Percentiles rank a stretch among this genome's conserved stretches.
These are phyloP conservation scores for Penicillium pancosmium DNA, from an alignment of 495 filamentous ascomycete species.

Conservation along the genomic window DNA sequence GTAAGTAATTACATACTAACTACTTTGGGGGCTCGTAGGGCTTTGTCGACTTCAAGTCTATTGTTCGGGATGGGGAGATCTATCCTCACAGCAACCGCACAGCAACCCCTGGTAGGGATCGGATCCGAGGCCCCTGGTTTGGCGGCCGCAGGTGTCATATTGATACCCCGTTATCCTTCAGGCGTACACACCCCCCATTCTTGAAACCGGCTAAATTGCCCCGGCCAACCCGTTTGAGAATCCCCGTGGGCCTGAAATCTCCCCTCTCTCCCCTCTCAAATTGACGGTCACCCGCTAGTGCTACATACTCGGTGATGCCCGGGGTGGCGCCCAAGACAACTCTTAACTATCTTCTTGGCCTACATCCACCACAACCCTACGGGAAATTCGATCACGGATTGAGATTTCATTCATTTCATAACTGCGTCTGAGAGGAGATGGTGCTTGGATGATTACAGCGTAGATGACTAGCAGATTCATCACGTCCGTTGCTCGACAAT, in stretches of 20 bases:
- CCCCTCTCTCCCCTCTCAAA: neutral
- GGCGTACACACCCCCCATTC: neutral
- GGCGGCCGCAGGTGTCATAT: constrained; percentile 8
- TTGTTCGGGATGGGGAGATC: too few species aligned
- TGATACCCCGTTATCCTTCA: constrained; percentile 6
- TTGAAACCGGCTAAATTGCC: constrained; percentile 11
- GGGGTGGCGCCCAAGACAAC: neutral
- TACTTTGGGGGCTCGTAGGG: neutral
- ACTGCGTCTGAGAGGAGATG: neutral
- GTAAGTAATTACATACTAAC: too few species aligned
- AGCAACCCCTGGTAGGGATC: neutral
- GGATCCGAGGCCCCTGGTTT: neutral
- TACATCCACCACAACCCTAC: neutral
- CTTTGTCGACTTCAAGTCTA: neutral
- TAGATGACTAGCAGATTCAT: neutral
- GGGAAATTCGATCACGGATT: neutral
- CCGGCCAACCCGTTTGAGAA: constrained; percentile 1
- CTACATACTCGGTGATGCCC: neutral
- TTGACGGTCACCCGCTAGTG: neutral
- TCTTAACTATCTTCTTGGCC: neutral
- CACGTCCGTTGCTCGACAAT: neutral
- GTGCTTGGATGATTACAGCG: neutral
- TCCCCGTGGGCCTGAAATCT: constrained; percentile 3
- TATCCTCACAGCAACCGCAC: neutral
- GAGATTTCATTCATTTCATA: neutral